Evolutionary conservation across 805 yeast species (phyloP).

Genomic region (Metschnikowia kunwiensis): DNA sequence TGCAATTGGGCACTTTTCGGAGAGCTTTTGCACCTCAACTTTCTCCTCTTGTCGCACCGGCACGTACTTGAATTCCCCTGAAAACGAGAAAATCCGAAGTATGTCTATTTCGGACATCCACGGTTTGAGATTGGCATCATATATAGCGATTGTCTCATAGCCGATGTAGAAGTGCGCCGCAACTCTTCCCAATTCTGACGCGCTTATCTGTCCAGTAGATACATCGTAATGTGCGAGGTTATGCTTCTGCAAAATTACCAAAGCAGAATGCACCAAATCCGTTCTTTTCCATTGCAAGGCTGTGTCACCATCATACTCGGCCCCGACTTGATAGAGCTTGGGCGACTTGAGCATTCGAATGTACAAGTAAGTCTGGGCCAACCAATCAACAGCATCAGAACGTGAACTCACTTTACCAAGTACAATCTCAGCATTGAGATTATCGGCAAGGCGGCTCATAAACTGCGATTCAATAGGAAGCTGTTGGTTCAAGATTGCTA

Average conservation of each 20-base stretch:
- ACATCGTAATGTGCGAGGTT: slow-evolving; percentile 61
- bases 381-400: slow-evolving; percentile 76
- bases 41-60: slow-evolving; percentile 87
- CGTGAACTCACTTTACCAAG: slow-evolving; percentile 59
- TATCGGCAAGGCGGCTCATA: slow-evolving; percentile 66
- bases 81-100: slow-evolving; percentile 69
- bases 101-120: slow-evolving; percentile 69
- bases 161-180: slow-evolving; percentile 85
- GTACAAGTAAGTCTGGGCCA: slow-evolving; percentile 72
- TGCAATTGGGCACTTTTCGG: slow-evolving; percentile 82
- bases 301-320: slow-evolving; percentile 52
- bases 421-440: slow-evolving; percentile 82
- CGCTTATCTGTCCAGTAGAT: slow-evolving; percentile 32
- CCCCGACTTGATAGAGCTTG: slow-evolving; percentile 68
- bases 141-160: slow-evolving; percentile 67
- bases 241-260: slow-evolving; percentile 52
- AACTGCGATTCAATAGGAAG: slow-evolving; percentile 90
- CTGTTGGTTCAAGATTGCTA: slow-evolving; percentile 88
- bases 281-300: slow-evolving; percentile 50
- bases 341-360: slow-evolving; percentile 78
- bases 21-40: slow-evolving; percentile 62
- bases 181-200: slow-evolving; percentile 72
- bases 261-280: slow-evolving; percentile 76
- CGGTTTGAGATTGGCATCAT: slow-evolving; percentile 60
- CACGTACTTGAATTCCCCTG: slow-evolving; percentile 82